These are phyloP conservation scores for Venturiaceae sp. DNA, from an alignment of 2,329 filamentous ascomycete species.

Conservation along the genomic window DNA sequence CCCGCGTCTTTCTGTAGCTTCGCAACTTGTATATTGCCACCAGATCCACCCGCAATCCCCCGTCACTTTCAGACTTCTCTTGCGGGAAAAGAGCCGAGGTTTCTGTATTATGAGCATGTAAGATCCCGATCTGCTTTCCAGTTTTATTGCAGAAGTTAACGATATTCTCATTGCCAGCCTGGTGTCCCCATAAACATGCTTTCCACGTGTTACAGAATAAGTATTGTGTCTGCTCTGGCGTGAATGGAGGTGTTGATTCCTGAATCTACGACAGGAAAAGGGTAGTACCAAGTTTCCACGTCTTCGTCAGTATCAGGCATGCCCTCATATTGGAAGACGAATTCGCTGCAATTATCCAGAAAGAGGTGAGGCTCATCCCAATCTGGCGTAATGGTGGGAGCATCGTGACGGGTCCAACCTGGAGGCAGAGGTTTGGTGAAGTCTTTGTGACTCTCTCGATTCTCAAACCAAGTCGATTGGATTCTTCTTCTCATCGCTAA, in stretches of 20 bases:
- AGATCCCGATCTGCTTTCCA: not conserved
- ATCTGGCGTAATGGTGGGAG: too few species aligned
- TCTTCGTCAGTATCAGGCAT: constrained; percentile 4
- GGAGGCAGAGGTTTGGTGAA: not conserved
- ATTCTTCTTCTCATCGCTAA: not conserved
- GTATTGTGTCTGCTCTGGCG: not conserved
- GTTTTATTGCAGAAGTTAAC: not conserved
- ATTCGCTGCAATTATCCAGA: not conserved
- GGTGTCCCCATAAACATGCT: not conserved
- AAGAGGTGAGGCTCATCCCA: not conserved
- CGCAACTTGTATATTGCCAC: not conserved
- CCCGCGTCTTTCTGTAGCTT: not conserved
- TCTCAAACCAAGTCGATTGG: not conserved
- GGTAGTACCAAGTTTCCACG: not conserved
- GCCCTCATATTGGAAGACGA: not conserved
- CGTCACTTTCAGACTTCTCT: not conserved
- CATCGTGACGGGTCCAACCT: not conserved
- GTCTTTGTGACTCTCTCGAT: not conserved
- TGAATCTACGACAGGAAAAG: not conserved
- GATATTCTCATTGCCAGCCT: not conserved
- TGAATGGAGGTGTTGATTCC: not conserved
- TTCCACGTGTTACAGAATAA: not conserved
- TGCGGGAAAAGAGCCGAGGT: not conserved
- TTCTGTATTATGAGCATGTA: not conserved
- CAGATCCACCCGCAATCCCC: not conserved